Base-by-base conservation (phyloP, 2,329 filamentous ascomycete genomes). In the Hymenoscyphus repandus region DNA sequence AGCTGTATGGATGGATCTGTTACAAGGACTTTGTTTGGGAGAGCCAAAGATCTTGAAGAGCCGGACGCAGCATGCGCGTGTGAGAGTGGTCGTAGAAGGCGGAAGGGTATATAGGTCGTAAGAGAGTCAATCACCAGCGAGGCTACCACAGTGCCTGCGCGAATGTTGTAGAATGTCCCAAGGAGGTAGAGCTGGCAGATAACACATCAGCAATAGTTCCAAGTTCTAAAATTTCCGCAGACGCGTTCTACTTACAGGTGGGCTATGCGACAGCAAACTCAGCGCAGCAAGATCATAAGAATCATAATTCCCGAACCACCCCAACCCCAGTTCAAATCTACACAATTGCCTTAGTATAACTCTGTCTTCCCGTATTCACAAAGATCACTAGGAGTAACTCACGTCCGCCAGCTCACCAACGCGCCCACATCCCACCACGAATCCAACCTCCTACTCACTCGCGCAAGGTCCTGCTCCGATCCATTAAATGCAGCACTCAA, bases 281-380 rank as follows among this genome's bases (percentile, higher is more conserved):
- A 89, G 72, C 42, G 80, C 76, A 10, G 78, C 79, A 45, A 86
- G 73, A 66, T 89, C 85, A 65, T 82, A 76, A 70, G 86, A 82
- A 68, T 95, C 89, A 65, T 86, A 88, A 56, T 83, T 76, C 39
- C 82, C 74, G 60, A 79, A 79, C 89, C 90, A 96, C 42, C 80
- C 85, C 42, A 91, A 64, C 20, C 74, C 80, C 47, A 95, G 74
- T 66, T 90, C 84, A 42, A 82, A 67, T 66, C 79, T 88, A 76
- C 73, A 74, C 79, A 6, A 13, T 11, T n/a, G 10, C 22, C 39
- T 58, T 33, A 58, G 50, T 17, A 18, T 31, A 31, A 17, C 6
- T 6, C 17, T 39, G 13, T 39, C 2, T 18, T 36, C 11, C 33
- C 6, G 2, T 18, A 18, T 37, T 10, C 60, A 74, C 46, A 83